Evolutionary conservation across 306 rosid genomes (phyloP), one percentile per base, ranked within the genome.

Genomic region (Pterocarpus macrocarpus): DNA sequence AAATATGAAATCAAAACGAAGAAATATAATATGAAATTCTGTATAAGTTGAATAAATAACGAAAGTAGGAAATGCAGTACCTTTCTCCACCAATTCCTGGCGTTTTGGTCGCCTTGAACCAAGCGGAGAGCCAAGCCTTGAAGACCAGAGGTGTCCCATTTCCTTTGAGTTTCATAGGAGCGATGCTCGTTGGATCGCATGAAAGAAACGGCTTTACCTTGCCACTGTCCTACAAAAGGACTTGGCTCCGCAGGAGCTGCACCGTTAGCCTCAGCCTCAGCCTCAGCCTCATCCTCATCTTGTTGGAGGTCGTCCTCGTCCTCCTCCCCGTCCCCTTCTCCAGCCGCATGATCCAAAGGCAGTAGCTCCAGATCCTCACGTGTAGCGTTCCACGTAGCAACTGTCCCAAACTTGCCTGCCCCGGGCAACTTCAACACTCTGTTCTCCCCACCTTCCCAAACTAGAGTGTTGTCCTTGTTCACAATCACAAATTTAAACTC

Each of bases 71-170:
- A 41, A 12, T 22, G 63, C 28, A 16, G 15, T 95, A 95, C 99
- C 94, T 95, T 95, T 86, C 53, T 86, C 98, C 98, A 73, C 99
- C 99, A 95, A 82, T 88, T 95, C 97, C 97, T 91, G 1, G 92
- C 92, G 56, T 70, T 82, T 88, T 81, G 92, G 86, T 95, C 99
- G 70, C 88, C 92, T 85, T 93, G 97, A 59, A 93, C 98, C 39
- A 95, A 82, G 72, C 92, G 87, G 82, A 93, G 85, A 76, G 94
- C 85, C 88, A 88, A 65, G 66, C 97, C 97, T 83, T 89, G 77
- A 80, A 95, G 98, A 67, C 85, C 97, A 4, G 93, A 88, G 64
- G 89, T 86, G 84, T 95, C 88, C 97, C 97, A 89, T 73, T 34
- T 84, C 83, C 92, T 81, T 53, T 88, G 85, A 36, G 82, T 11